Evolutionary conservation across 805 yeast species (phyloP).

Genomic region (Saturnispora dispora): DNA sequence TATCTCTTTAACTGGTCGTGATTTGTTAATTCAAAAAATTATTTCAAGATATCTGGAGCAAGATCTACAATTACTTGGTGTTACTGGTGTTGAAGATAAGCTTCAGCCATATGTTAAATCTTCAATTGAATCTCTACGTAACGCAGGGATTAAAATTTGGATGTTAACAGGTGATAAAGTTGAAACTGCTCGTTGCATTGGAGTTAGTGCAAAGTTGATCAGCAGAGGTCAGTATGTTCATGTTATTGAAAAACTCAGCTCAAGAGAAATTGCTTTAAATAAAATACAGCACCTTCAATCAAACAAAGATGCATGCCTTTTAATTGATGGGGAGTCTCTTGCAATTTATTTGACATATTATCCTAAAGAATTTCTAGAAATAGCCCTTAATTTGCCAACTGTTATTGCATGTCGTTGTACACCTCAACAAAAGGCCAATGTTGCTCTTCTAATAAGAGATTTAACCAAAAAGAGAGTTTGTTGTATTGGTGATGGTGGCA

Average conservation of each 20-base stretch:
- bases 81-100: constrained; percentile 97
- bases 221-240: constrained; percentile 92
- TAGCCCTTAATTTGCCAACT: constrained; percentile 74
- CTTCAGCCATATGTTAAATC: constrained; percentile 86
- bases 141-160: constrained; percentile 98
- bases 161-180: constrained; percentile 99
- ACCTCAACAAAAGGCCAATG: constrained; percentile 97
- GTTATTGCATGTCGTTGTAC: constrained; percentile 98
- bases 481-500: constrained; percentile 99
- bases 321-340: constrained; percentile 91
- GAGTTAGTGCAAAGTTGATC: constrained; percentile 89
- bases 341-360: constrained; percentile 55
- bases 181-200: constrained; percentile 96
- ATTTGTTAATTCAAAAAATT: constrained; percentile 58
- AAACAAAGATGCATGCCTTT: constrained; percentile 60
- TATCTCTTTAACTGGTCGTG: constrained; percentile 72
- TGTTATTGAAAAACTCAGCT: constrained; percentile 55
- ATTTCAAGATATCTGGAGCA: constrained; percentile 65
- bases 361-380: constrained; percentile 64
- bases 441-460: constrained; percentile 70
- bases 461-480: constrained; percentile 85
- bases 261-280: constrained; percentile 51
- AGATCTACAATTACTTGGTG: constrained; percentile 77
- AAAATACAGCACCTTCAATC: constrained; percentile 64
- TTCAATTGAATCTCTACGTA: constrained; percentile 82